Base-by-base conservation (phyloP, 2,329 filamentous ascomycete species). In the Exophiala sp. region DNA sequence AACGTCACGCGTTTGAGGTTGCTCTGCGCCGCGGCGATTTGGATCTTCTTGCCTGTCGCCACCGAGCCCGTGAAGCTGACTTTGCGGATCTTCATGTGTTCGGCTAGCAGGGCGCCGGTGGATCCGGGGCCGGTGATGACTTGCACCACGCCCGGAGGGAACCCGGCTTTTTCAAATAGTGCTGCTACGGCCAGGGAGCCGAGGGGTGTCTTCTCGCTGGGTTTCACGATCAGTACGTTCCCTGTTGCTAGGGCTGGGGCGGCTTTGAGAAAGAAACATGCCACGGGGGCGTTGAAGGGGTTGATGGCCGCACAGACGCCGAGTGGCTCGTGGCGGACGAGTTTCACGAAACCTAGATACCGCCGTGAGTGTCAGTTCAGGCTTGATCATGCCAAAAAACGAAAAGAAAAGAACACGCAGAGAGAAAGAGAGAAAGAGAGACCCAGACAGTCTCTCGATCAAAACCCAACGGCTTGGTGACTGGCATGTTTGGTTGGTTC, bases 41-140 rank as follows among this genome's bases (percentile, higher is more conserved):
- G 74, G 49, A 84, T 75, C 62, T 73, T 74, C 68, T 81, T 82
- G 9, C 80, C 81, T 0, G 77, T 81, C 0, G 70, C 67, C 4
- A 71, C 77, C 10, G 76, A 80, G 1, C 81, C 80, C 0, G 81
- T 83, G 64, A 85, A 84, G 57, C 70, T 73, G 60, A 84, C 75
- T 70, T 82, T 83, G 47, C 74, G 70, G 48, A 83, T 73, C 16
- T 70, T 74, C 0, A 77, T 76, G 58, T 84, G 80, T 13, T 60
- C 63, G 0, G 78, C 81, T 42, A 84, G 62, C 69, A 71, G 71
- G 0, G 75, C 77, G 2, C 81, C 81, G 2, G 83, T 72, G 14
- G 4, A 9, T 55, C 82, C 79, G 43, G 77, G 76, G 3, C 81
- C 81, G 42, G 76, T 75, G 1, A 84, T 64, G 0, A 70, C 74